Evolutionary conservation across 352 stramenopile genomes (phyloP).

Genomic region (Globisporangium paddicum): DNA sequence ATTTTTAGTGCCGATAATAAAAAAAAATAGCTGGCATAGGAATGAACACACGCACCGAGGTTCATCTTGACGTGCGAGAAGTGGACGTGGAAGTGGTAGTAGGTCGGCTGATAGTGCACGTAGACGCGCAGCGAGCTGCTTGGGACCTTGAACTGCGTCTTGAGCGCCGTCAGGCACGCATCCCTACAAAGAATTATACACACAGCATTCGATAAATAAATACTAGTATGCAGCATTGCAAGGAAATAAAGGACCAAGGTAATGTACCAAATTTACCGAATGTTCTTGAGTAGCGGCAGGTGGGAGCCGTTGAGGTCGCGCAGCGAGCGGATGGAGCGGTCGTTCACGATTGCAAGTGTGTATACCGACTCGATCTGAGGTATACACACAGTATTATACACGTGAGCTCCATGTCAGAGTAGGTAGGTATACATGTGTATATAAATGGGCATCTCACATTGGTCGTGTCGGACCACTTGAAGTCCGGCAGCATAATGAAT

Average conservation of each 20-base stretch:
- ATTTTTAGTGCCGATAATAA: too few relatives aligned
- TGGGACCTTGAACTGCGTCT: conserved; percentile 46
- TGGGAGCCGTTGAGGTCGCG: conserved; percentile 67
- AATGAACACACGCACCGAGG: conserved; percentile 29
- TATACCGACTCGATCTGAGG: conserved; percentile 73
- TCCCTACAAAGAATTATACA: conserved; percentile 38
- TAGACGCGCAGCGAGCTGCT: conserved; percentile 69
- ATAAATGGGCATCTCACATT: conserved; percentile 39
- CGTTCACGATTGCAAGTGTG: conserved; percentile 76
- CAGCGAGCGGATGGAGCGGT: conserved; percentile 66
- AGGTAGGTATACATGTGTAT: background rate
- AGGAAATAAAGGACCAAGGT: too few relatives aligned
- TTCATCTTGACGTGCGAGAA: conserved; percentile 85
- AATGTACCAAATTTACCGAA: conserved; percentile 35
- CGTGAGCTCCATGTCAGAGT: background rate
- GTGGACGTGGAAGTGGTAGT: conserved; percentile 87
- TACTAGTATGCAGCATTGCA: background rate
- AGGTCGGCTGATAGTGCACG: conserved; percentile 87
- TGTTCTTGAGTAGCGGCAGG: conserved; percentile 61
- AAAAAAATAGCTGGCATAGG: background rate
- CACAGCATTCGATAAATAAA: background rate
- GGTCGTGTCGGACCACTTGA: conserved; percentile 73
- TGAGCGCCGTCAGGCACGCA: conserved; percentile 44
- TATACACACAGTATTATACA: background rate
- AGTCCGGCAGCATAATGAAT: conserved; percentile 80